A percentile compares a stretch with the other conserved stretches of the same genome.
Evolutionary conservation across 169 alveolate species (phyloP).

Genomic region (Plasmodium gonderi): DNA sequence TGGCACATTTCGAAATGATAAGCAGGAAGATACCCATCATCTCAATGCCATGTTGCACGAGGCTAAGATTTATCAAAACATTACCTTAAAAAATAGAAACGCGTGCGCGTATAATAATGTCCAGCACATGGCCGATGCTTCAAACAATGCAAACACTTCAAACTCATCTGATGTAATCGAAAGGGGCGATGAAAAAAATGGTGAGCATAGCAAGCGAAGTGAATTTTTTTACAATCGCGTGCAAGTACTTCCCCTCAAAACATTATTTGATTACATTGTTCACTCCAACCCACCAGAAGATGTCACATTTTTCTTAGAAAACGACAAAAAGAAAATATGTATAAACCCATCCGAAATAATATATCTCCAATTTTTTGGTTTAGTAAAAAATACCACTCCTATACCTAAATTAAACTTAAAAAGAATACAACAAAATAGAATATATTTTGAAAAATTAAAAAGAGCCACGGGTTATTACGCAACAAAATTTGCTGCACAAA

Average conservation of each 20-base stretch:
- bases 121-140: too few species aligned
- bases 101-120: not conserved
- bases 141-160: not conserved
- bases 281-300: conserved; percentile 31
- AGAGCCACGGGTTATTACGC: conserved; percentile 65
- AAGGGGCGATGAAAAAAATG: not conserved
- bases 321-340: conserved; percentile 34
- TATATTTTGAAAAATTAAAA: conserved; percentile 46
- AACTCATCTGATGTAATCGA: not conserved
- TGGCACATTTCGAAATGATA: conserved; percentile 20
- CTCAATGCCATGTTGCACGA: not conserved
- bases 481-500: conserved; percentile 16
- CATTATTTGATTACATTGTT: conserved; percentile 62
- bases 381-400: conserved; percentile 41
- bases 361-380: conserved; percentile 32
- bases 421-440: conserved; percentile 34
- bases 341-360: conserved; percentile 23
- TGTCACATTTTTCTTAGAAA: conserved; percentile 41
- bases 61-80: not conserved
- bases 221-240: conserved; percentile 1
- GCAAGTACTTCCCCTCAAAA: conserved; percentile 28
- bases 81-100: not conserved
- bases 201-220: not conserved
- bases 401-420: conserved; percentile 35
- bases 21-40: not conserved